Base-by-base conservation (phyloP, 108 stramenopile species). In the Skeletonema potamos region DNA sequence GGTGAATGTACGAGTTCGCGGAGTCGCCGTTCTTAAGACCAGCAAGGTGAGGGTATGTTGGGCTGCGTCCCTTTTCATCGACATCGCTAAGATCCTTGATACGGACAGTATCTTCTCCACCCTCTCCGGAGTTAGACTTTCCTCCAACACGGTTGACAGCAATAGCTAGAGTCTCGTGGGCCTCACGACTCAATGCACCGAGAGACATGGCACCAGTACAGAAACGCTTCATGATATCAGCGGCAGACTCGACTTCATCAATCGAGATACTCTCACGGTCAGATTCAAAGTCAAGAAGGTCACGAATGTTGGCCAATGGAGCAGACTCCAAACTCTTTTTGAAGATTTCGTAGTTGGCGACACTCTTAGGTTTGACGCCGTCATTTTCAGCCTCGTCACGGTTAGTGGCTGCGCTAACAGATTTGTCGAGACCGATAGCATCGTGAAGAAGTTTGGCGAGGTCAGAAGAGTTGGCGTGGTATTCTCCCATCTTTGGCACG, bases 171-270 rank as follows among this genome's bases (percentile, higher is more conserved):
- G 94, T 92, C 82, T 97, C 97, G 76, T 97, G 97, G 26, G 95
- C 92, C 79, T 97, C 96, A 15, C 92, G 91, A 48, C 89, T 91
- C 34, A 97, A 85, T 32, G 95, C 94, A 26, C 97, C 97, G 48
- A 96, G 92, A 15, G 92, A 94, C 97, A 97, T 96, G 58, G 95
- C 97, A 46, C 95, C 95, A 43, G 95, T 97, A 70, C 92, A 93
- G 78, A 97, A 97, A 18, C 95, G 89, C 65, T 73, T 82, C 90
- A 94, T 91, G 75, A 97, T 97, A 48, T 90, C 89, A 28, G 89
- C 82, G 7, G 87, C 86, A 60, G 94, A 82, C 58, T 95, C 92
- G 17, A 95, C 94, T 39, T 92, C 92, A 13, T 89, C 88, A 62
- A 95, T 91, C 0, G 91, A 65, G 68, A 95, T 92, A 56, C 87